Evolutionary conservation across 1,284 basidiomycete genomes (phyloP).

Genomic region (Termitomyces sp.): DNA sequence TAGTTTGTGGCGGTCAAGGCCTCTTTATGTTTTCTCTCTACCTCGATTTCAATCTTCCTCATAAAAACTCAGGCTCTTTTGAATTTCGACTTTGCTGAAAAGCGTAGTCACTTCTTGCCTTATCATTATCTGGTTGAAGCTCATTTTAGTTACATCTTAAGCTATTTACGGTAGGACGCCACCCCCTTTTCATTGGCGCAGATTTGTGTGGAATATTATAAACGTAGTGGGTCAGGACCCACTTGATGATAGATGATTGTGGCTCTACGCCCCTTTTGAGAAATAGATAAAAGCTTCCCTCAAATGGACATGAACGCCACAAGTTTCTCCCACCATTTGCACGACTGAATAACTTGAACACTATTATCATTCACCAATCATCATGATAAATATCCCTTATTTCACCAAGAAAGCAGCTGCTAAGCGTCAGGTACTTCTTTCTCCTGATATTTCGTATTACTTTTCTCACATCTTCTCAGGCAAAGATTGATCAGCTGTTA

Average conservation of each 20-base stretch:
- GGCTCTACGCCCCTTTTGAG: slow-evolving; percentile 7
- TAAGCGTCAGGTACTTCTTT: slow-evolving; percentile 1
- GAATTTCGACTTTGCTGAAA: neutral
- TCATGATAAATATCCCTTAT: neutral
- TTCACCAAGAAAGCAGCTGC: neutral
- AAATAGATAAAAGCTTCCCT: slow-evolving; percentile 8
- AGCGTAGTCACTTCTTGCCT: neutral
- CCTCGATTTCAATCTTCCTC: neutral
- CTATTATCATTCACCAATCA: neutral
- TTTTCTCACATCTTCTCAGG: neutral
- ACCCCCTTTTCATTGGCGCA: slow-evolving; percentile 1
- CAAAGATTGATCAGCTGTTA: neutral
- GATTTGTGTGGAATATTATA: neutral
- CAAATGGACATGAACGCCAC: neutral
- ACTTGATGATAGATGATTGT: neutral
- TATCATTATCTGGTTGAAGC: neutral
- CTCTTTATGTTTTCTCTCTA: neutral
- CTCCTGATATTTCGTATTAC: neutral
- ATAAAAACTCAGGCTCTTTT: neutral
- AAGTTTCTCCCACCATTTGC: neutral
- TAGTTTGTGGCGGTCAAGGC: too few relatives aligned
- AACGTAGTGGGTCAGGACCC: neutral
- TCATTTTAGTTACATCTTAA: neutral
- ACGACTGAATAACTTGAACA: neutral
- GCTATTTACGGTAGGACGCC: neutral